Evolutionary conservation across 2,329 filamentous ascomycete species (phyloP), one percentile per base, ranked within the genome.

Genomic region (Geosmithia morbida): DNA sequence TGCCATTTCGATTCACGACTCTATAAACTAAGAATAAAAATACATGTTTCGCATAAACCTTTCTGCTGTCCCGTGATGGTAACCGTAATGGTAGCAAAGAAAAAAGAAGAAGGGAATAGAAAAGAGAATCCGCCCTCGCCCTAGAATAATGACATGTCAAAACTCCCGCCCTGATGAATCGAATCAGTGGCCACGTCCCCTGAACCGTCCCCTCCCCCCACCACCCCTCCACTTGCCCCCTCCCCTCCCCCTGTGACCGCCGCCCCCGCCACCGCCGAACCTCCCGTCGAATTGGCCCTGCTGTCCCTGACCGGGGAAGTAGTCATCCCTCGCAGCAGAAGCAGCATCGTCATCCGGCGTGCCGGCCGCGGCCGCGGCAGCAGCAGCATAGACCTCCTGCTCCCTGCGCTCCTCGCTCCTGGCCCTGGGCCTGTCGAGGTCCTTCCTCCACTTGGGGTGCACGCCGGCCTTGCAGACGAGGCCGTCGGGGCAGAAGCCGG

Each of bases 401-500:
- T 67, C 75, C 54, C 79, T 77, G 60, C 83, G 74, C 56, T 79
- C 77, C 46, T 78, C 75, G 16, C 75, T 69, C 69, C 83, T 85
- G 52, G 84, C 80, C 29, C 77, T 77, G 7, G 83, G 87, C 68
- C 83, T 84, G 61, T 87, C 83, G 40, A 88, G 67, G 52, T 89
- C 33, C 57, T 78, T 77, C 20, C 81, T 78, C 81, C 87, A 97
- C 50, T 81, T 76, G 2, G 90, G 81, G 63, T 98, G 92, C 6
- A 87, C 83, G 18, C 86, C 86, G 52, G 83, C 77, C 59, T 79
- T 81, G 66, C 92, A 98, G 7, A 70, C 69, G 51, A 71, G 74
- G 2, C 64, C 90, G 48, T 94, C 85, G 0, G 92, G 92, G 61
- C 92, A 98, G 69, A 98, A 98, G 1, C 92, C 92, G 7, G 87